Evolutionary conservation across 345 rosid genomes (phyloP).

Genomic region (Camelina sativa): DNA sequence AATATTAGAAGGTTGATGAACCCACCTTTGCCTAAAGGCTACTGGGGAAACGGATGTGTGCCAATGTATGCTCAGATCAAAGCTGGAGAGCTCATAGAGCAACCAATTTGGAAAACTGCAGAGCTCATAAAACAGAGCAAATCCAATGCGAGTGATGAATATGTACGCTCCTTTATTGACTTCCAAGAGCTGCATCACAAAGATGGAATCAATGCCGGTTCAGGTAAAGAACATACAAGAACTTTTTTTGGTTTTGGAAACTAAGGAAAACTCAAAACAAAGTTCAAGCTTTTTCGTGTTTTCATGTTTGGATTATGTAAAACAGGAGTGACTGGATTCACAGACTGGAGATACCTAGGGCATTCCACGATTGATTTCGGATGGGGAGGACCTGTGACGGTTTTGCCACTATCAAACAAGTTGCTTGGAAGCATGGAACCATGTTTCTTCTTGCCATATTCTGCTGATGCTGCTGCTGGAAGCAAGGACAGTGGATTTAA

Average conservation of each 20-base stretch:
- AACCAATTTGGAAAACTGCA: conserved; percentile 80
- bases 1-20: conserved; percentile 63
- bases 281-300: conserved; percentile 3
- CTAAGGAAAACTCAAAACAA: no score
- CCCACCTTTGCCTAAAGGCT: conserved; percentile 73
- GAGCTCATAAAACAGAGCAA: conserved; percentile 81
- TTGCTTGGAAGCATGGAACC: conserved; percentile 80
- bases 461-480: conserved; percentile 46
- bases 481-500: conserved; percentile 62
- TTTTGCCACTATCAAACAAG: conserved; percentile 66
- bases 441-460: conserved; percentile 85
- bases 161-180: conserved; percentile 78
- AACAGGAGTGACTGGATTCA: conserved; percentile 77
- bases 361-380: conserved; percentile 86
- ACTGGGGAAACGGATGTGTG: conserved; percentile 90
- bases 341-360: conserved; percentile 92
- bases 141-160: conserved; percentile 58
- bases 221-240: conserved; percentile 22
- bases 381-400: conserved; percentile 81
- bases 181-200: conserved; percentile 58
- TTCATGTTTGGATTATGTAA: neutral
- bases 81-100: conserved; percentile 58
- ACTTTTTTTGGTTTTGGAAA: conserved; percentile 1
- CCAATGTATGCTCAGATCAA: conserved; percentile 65
- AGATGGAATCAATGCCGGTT: conserved; percentile 61